phyloP scores from a whole-genome alignment of 2,329 filamentous ascomycete species.

The Pseudogymnoascus sp. region DNA sequence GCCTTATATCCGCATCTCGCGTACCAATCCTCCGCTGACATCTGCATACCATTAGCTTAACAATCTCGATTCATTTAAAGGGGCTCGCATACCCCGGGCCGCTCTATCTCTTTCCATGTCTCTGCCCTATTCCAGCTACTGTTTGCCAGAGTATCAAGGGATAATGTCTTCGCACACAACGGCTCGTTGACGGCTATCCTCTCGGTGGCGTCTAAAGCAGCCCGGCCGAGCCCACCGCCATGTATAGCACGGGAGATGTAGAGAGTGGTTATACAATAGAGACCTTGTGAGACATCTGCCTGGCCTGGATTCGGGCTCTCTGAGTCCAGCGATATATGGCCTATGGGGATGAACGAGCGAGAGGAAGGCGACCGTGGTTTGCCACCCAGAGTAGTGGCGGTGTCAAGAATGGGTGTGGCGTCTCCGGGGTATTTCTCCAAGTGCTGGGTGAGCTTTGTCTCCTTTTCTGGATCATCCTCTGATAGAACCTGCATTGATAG shows the following conservation, averaged over 20 bases:
- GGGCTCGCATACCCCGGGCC: neutral
- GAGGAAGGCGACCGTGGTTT: conserved; percentile 15
- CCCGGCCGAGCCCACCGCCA: conserved; percentile 18
- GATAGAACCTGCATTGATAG: conserved; percentile 14
- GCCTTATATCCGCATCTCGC: conserved; percentile 10
- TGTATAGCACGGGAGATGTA: conserved; percentile 23
- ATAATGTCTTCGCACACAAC: conserved; percentile 18
- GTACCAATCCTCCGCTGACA: conserved; percentile 10
- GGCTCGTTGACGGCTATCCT: conserved; percentile 17
- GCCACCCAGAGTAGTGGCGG: conserved; percentile 16
- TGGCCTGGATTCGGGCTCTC: conserved; percentile 11
- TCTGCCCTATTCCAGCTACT: neutral
- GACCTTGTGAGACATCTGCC: conserved; percentile 11
- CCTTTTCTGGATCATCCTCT: conserved; percentile 15
- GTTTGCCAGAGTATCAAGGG: conserved; percentile 15
- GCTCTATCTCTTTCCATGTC: conserved; percentile 3
- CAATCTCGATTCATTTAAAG: neutral
- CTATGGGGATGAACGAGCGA: conserved; percentile 19
- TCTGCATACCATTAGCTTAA: neutral
- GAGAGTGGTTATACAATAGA: conserved; percentile 21
- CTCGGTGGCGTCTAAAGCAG: conserved; percentile 20
- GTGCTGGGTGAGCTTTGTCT: conserved; percentile 17
- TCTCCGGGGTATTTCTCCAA: conserved; percentile 17
- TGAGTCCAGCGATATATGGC: conserved; percentile 22
- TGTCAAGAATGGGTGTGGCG: conserved; percentile 15